Conservation (phyloP, 257 asterid species). For the Apocynum venetum region DNA sequence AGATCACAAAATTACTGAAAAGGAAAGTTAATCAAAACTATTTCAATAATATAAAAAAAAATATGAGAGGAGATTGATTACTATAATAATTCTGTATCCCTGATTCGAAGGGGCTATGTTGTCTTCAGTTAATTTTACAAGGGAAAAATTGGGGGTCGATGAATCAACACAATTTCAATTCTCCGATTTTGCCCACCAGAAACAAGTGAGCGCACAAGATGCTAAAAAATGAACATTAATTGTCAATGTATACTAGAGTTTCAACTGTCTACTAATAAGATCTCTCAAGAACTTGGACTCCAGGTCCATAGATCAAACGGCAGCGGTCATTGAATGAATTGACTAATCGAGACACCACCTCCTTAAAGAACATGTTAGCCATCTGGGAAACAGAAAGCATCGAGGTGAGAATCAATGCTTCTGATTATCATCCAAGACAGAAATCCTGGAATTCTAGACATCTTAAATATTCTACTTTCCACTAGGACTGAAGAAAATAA, state of each 20-base stretch:
- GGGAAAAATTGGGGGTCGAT: background rate
- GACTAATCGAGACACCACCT: constrained; percentile 86
- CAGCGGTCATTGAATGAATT: constrained; percentile 77
- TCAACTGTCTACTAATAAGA: constrained; percentile 27
- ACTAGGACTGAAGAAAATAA: background rate
- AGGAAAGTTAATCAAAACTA: no score
- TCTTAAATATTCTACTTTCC: background rate
- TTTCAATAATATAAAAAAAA: no score
- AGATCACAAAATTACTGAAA: no score
- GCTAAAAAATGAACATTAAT: background rate
- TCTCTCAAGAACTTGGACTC: constrained; percentile 52
- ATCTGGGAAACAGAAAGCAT: constrained; percentile 39
- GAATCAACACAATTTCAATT: background rate
- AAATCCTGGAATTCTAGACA: no score
- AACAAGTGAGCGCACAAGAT: background rate
- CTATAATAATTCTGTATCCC: background rate
- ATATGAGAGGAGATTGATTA: background rate
- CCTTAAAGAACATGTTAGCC: constrained; percentile 87
- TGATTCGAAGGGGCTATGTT: background rate
- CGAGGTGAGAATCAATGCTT: background rate
- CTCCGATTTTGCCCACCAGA: background rate
- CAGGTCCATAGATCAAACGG: constrained; percentile 82
- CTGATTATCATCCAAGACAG: background rate
- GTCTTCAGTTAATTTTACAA: background rate
- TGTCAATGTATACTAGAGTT: background rate